These are phyloP conservation scores for Pachyrhizus erosus DNA, from an alignment of 306 rosid species.

Conservation along the genomic window DNA sequence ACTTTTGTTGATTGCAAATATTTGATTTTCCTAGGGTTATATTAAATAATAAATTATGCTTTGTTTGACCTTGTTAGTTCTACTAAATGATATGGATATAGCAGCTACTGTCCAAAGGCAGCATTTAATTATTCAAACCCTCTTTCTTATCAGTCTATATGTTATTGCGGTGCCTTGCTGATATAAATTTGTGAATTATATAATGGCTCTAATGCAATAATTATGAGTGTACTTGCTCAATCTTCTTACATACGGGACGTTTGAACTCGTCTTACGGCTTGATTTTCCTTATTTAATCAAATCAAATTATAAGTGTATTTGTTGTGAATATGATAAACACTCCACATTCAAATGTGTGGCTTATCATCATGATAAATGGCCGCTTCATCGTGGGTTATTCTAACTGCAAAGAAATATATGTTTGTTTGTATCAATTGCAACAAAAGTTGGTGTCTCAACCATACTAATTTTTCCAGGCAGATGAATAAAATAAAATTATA, in stretches of 20 bases:
- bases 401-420: constrained; percentile 15
- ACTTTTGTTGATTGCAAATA: constrained; percentile 36
- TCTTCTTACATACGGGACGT: constrained; percentile 24
- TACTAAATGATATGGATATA: constrained; percentile 43
- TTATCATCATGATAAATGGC: constrained; percentile 38
- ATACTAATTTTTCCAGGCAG: constrained; percentile 36
- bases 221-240: constrained; percentile 34
- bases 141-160: constrained; percentile 43
- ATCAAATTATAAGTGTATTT: constrained; percentile 25
- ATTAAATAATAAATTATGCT: constrained; percentile 30
- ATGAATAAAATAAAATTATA: constrained; percentile 35
- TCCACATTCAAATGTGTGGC: constrained; percentile 37
- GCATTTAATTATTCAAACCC: constrained; percentile 36
- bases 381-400: constrained; percentile 31
- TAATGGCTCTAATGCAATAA: constrained; percentile 39
- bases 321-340: constrained; percentile 37
- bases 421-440: constrained; percentile 66
- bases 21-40: constrained; percentile 26
- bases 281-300: constrained; percentile 37
- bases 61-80: constrained; percentile 55
- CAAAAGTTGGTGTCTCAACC: constrained; percentile 64
- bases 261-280: constrained; percentile 32
- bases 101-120: constrained; percentile 45
- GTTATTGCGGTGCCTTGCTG: constrained; percentile 40
- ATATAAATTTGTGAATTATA: constrained; percentile 41